Base-by-base conservation (phyloP, 805 yeast genomes). In the Wickerhamiella musiphila region DNA sequence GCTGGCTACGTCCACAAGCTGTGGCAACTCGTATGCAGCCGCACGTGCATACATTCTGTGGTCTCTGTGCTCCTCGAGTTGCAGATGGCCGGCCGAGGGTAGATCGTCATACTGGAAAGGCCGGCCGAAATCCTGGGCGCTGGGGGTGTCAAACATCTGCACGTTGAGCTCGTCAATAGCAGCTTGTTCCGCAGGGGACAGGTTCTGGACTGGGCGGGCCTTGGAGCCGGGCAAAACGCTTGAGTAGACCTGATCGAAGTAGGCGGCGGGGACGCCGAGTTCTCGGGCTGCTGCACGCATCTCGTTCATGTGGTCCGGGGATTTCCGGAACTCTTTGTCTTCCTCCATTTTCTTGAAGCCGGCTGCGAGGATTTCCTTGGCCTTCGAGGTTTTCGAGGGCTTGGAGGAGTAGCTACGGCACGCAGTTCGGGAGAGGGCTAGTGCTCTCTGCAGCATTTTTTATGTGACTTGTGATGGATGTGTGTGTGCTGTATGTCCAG, bases 1-100 rank as follows among this genome's bases (percentile, higher is more conserved):
- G 53, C 76, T 71, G 44, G 86, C 74, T 51, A 65, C 78, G 52
- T 81, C 72, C 26, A 74, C 72, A 41, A 90, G 63, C 35, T 71
- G 66, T 5, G 98, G 98, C 63, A 86, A 66, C 52, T 86, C 96
- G 56, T 76, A 86, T 0, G 95, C 94, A 8, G 92, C 81, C 27
- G 81, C 63, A 45, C 95, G 67, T 48, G 74, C 74, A 46, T 74
- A 71, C 41, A 77, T 70, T 43, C 93, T 72, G 44, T 69, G 72
- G 41, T 70, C 75, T 48, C 95, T 68, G 46, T 72, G 78, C 41
- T 70, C 75, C 35, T 70, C 68, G 21, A 75, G 66, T 38, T 68
- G 66, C 45, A 76, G 73, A 44, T 76, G 92, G 15, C 90, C 92
- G 10, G 59, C 57, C 4, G 74, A 61, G 17, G 82, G 75, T 40